These are phyloP conservation scores for Fusarium sp. DNA, from an alignment of 2,329 filamentous ascomycete species.

Conservation along the genomic window DNA sequence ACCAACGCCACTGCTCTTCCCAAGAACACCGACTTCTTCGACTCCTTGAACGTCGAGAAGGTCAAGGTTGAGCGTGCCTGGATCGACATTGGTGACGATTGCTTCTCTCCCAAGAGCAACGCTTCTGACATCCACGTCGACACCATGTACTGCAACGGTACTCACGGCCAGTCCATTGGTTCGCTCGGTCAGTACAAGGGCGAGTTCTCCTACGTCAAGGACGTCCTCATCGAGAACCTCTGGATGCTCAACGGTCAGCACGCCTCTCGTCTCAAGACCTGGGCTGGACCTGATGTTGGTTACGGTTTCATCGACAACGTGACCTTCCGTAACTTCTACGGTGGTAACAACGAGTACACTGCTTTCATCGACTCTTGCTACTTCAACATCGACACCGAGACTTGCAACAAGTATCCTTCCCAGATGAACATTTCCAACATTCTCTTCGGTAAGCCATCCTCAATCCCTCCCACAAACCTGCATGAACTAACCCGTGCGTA, in stretches of 20 bases:
- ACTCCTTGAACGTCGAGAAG: conserved; percentile 71
- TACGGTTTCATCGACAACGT: conserved; percentile 71
- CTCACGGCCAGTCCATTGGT: conserved; percentile 55
- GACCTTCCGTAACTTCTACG: conserved; percentile 70
- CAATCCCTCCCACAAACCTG: fast-evolving
- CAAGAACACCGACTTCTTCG: conserved; percentile 72
- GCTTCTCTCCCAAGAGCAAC: conserved; percentile 71
- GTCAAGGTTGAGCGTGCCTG: conserved; percentile 63
- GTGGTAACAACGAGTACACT: conserved; percentile 67
- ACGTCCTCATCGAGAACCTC: conserved; percentile 69
- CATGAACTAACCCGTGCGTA: neutral
- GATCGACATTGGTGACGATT: conserved; percentile 69
- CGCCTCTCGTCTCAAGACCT: conserved; percentile 69
- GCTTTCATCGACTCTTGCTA: conserved; percentile 72
- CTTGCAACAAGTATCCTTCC: conserved; percentile 65
- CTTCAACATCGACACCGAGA: conserved; percentile 63
- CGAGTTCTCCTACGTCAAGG: conserved; percentile 65
- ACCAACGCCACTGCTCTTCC: conserved; percentile 50
- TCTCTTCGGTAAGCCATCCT: conserved; percentile 51
- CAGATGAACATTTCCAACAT: conserved; percentile 69
- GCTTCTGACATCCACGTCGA: conserved; percentile 67
- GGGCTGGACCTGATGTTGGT: conserved; percentile 67
- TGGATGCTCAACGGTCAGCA: conserved; percentile 59
- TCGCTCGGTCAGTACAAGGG: conserved; percentile 68
- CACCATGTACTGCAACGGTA: conserved; percentile 69